A percentile compares a stretch with the other conserved stretches of the same genome.
These are phyloP conservation scores for Hygrocybe coccinea DNA, from an alignment of 768 basidiomycete genomes.

Conservation along the genomic window DNA sequence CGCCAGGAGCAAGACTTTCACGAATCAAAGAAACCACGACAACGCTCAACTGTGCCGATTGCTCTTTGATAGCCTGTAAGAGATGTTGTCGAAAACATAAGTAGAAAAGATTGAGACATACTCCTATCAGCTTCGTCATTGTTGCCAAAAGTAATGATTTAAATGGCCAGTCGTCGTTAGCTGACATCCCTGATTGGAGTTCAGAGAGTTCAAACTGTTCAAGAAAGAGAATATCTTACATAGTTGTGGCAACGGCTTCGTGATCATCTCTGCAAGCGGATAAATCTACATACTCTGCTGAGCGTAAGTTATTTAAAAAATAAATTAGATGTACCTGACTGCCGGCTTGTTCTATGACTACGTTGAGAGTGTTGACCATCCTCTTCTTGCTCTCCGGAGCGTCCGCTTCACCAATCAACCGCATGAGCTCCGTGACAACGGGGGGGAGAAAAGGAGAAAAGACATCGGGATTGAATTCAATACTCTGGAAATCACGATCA, in stretches of 20 bases:
- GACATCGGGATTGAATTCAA: conserved; percentile 54
- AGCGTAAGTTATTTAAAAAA: background rate
- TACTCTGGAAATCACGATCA: conserved; percentile 39
- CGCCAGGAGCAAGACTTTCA: conserved; percentile 57
- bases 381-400: conserved; percentile 73
- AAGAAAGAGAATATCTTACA: conserved; percentile 47
- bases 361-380: conserved; percentile 64
- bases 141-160: conserved; percentile 66
- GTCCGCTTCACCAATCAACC: conserved; percentile 66
- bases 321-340: conserved; percentile 27
- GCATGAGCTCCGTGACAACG: conserved; percentile 61
- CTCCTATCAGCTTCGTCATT: conserved; percentile 65
- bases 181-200: conserved; percentile 52
- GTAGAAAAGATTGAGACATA: conserved; percentile 23
- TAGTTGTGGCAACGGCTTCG: conserved; percentile 59
- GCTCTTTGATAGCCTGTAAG: conserved; percentile 58
- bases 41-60: conserved; percentile 49
- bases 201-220: conserved; percentile 6
- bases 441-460: conserved; percentile 68
- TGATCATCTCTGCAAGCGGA: conserved; percentile 58
- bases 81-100: conserved; percentile 2
- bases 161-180: conserved; percentile 66
- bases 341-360: conserved; percentile 57
- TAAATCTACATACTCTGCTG: conserved; percentile 46
- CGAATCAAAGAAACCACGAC: conserved; percentile 62